Conservation (phyloP, 257 asterid species). For the Solanum raphanifolium region DNA sequence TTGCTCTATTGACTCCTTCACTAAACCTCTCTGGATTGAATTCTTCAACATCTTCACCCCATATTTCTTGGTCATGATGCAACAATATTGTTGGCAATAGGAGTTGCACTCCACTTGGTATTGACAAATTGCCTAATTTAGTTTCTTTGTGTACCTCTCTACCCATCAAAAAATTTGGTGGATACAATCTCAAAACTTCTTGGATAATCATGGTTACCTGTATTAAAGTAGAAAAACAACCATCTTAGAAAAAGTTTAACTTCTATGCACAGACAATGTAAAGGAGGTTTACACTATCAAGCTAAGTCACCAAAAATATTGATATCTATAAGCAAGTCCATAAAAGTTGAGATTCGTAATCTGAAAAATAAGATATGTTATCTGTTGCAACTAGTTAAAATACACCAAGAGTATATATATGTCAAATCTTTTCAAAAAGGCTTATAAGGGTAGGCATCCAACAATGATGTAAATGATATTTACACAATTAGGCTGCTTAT, state of each 20-base stretch:
- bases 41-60: slow-evolving; percentile 21
- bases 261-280: not conserved
- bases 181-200: slow-evolving; percentile 19
- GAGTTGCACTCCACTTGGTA: slow-evolving; percentile 12
- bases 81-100: slow-evolving; percentile 3
- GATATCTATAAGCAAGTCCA: not conserved
- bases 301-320: not conserved
- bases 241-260: not conserved
- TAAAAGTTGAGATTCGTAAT: not conserved
- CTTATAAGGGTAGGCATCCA: too few relatives aligned
- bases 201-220: slow-evolving; percentile 19
- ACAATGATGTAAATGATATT: too few relatives aligned
- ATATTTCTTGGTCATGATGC: slow-evolving; percentile 14
- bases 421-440: too few relatives aligned
- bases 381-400: too few relatives aligned
- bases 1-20: slow-evolving; percentile 12
- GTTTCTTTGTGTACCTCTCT: slow-evolving; percentile 5
- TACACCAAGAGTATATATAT: too few relatives aligned
- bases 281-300: not conserved
- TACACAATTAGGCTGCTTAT: too few relatives aligned
- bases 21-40: slow-evolving; percentile 22
- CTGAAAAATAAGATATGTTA: too few relatives aligned
- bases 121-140: slow-evolving; percentile 1
- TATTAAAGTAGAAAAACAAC: not conserved
- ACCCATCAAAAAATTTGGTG: not conserved